Base-by-base conservation (phyloP, 768 basidiomycete genomes). In the Mycena rebaudengoi region DNA sequence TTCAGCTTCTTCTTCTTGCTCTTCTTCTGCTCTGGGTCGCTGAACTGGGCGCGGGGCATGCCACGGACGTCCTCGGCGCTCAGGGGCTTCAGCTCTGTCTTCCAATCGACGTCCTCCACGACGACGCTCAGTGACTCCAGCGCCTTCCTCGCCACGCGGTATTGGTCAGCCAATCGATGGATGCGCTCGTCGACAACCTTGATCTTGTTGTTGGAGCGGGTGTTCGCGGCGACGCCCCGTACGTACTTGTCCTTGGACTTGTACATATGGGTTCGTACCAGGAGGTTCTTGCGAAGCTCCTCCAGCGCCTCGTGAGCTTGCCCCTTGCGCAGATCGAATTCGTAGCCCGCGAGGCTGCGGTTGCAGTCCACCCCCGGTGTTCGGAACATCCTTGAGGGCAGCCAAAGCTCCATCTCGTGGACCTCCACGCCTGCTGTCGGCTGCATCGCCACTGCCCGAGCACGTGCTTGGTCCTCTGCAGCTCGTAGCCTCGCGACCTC, bases 221-320 rank as follows among this genome's bases (percentile, higher is more conserved):
- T 76, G 44, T 76, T 74, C 1, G 68, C 68, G 8, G 56, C 44
- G 37, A 74, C 73, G 3, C 73, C 72, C 8, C 62, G 57, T 16
- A 73, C 56, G 35, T 66, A 51, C 1, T 46, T 63, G 37, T 72
- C 64, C 52, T 75, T 76, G 45, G 67, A 59, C 7, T 63, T 60
- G 54, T 63, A 70, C 2, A 74, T 33, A 16, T 70, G 61, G 2
- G 67, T 64, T 5, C 72, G 66, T 4, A 70, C 60, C 21, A 71
- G 73, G 5, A 76, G 62, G 8, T 70, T 60, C n/a, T 57, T 57
- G 0, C 70, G 63, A 1, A 76, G 32, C 1, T 53, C 55, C 11
- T 68, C 62, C 5, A 76, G 67, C 0, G 71, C 54, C 41, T 78
- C 74, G 30, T 68, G 49, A 0, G 73, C 74, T 51, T 76, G 76